phyloP scores from a whole-genome alignment of 2,329 filamentous ascomycete species.

The Lachnellula cervina region DNA sequence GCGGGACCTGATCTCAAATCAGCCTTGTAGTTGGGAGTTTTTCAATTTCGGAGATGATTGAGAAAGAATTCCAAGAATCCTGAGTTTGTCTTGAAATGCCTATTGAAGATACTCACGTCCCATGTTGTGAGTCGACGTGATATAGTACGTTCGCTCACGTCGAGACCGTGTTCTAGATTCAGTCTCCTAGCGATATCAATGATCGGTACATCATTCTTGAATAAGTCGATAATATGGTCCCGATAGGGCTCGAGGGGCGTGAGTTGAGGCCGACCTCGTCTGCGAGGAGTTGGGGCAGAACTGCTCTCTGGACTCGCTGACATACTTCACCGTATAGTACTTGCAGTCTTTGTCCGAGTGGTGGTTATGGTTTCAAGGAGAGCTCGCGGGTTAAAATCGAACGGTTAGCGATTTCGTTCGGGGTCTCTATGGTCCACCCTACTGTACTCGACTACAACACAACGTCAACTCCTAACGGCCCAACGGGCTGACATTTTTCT shows the following conservation, averaged over 20 bases:
- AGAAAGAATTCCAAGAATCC: too few species aligned
- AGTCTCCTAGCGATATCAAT: slow-evolving; percentile 27
- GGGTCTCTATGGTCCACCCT: slow-evolving; percentile 5
- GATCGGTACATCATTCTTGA: slow-evolving; percentile 21
- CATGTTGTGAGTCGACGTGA: slow-evolving; percentile 26
- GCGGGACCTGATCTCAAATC: slow-evolving; percentile 1
- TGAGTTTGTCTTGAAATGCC: too few species aligned
- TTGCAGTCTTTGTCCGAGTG: slow-evolving; percentile 16
- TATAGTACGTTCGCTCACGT: slow-evolving; percentile 28
- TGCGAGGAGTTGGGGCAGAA: slow-evolving; percentile 6
- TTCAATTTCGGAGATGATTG: too few species aligned
- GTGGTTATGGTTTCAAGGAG: slow-evolving; percentile 21
- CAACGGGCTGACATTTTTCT: too few species aligned
- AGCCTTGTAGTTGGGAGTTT: too few species aligned
- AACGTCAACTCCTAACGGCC: too few species aligned
- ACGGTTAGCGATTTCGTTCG: background rate
- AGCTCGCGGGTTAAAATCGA: too few species aligned
- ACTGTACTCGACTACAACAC: too few species aligned
- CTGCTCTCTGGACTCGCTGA: slow-evolving; percentile 9
- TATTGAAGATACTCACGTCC: slow-evolving; percentile 11
- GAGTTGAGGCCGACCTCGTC: slow-evolving; percentile 25
- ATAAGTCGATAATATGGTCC: slow-evolving; percentile 26
- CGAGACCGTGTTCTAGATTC: slow-evolving; percentile 25
- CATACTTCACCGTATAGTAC: slow-evolving; percentile 15
- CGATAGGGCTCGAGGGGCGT: slow-evolving; percentile 26